A percentile compares a stretch with the other conserved stretches of the same genome.
Evolutionary conservation across 2,329 filamentous ascomycete species (phyloP).

Genomic region (Pochonia chlamydosporia): DNA sequence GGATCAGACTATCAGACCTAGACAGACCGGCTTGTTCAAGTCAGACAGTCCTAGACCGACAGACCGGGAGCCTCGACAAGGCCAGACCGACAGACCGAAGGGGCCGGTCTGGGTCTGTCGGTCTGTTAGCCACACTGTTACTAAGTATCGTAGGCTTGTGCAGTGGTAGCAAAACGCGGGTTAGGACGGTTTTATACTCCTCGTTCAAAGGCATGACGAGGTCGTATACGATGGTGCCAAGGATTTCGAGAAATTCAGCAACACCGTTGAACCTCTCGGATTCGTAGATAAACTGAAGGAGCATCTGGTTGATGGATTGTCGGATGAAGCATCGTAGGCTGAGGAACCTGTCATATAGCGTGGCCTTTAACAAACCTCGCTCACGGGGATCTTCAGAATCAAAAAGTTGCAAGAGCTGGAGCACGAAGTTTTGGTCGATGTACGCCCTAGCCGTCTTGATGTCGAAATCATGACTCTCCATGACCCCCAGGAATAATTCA

Average conservation of each 20-base stretch:
- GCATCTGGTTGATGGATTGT: slow-evolving; percentile 98
- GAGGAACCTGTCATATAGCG: slow-evolving; percentile 95
- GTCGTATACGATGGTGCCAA: slow-evolving; percentile 98
- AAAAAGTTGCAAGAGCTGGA: slow-evolving; percentile 94
- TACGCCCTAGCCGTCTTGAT: slow-evolving; percentile 99
- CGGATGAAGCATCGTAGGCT: slow-evolving; percentile 96
- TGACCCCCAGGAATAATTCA: slow-evolving; percentile 98
- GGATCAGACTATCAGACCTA: too few species aligned
- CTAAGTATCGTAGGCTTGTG: slow-evolving; percentile 99
- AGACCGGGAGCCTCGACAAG: too few species aligned
- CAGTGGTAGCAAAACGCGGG: slow-evolving; percentile 82
- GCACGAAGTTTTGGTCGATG: slow-evolving; percentile 96
- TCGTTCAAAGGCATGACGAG: slow-evolving; percentile 96
- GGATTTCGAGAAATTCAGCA: slow-evolving; percentile 89
- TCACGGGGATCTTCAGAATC: slow-evolving; percentile 97
- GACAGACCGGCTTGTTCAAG: too few species aligned
- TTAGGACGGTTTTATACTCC: slow-evolving; percentile 97
- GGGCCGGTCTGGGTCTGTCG: too few species aligned
- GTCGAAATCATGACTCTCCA: slow-evolving; percentile 99
- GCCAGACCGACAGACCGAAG: too few species aligned
- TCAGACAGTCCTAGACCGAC: too few species aligned
- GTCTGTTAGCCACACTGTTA: too few species aligned
- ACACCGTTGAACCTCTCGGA: slow-evolving; percentile 98
- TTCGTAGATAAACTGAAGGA: slow-evolving; percentile 99
- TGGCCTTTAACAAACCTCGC: slow-evolving; percentile 96